These are phyloP conservation scores for Penicillium atrosanguineum DNA, from an alignment of 495 filamentous ascomycete species.

Conservation along the genomic window DNA sequence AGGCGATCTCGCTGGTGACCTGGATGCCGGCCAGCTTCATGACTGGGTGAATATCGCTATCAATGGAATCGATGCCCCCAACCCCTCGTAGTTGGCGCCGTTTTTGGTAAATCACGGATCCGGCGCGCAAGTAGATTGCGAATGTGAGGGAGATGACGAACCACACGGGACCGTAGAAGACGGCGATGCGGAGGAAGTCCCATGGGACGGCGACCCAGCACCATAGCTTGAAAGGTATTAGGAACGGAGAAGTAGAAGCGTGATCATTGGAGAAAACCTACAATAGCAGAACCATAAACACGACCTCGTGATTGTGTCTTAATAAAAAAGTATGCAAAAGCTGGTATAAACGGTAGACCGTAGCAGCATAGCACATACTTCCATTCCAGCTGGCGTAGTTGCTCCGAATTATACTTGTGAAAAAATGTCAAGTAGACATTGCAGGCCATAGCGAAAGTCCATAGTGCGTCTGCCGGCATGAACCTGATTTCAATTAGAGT, in stretches of 20 bases:
- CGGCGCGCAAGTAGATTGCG: constrained; percentile 70
- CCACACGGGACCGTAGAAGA: constrained; percentile 87
- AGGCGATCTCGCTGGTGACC: constrained; percentile 42
- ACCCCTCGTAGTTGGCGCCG: constrained; percentile 45
- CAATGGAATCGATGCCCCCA: constrained; percentile 38
- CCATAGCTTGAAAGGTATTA: constrained; percentile 56
- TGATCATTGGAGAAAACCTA: constrained; percentile 22
- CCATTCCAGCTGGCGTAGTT: constrained; percentile 67
- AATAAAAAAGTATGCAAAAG: constrained; percentile 66
- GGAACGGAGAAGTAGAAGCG: not conserved
- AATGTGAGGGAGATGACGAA: constrained; percentile 69
- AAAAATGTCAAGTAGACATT: constrained; percentile 91
- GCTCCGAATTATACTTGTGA: constrained; percentile 63
- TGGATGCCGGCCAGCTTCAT: constrained; percentile 59
- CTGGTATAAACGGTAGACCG: constrained; percentile 69
- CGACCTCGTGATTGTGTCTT: constrained; percentile 43
- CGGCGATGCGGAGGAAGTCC: constrained; percentile 71
- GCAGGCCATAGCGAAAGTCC: constrained; percentile 81
- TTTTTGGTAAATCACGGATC: constrained; percentile 63
- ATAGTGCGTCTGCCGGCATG: constrained; percentile 70
- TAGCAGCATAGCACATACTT: constrained; percentile 73
- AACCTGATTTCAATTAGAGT: constrained; percentile 51
- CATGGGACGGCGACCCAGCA: constrained; percentile 73
- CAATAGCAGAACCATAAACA: constrained; percentile 74
- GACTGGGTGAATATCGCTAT: constrained; percentile 32